Evolutionary conservation across 1,284 basidiomycete species (phyloP), one percentile per base, ranked within the genome.

Genomic region (Crucibulum parvulum): DNA sequence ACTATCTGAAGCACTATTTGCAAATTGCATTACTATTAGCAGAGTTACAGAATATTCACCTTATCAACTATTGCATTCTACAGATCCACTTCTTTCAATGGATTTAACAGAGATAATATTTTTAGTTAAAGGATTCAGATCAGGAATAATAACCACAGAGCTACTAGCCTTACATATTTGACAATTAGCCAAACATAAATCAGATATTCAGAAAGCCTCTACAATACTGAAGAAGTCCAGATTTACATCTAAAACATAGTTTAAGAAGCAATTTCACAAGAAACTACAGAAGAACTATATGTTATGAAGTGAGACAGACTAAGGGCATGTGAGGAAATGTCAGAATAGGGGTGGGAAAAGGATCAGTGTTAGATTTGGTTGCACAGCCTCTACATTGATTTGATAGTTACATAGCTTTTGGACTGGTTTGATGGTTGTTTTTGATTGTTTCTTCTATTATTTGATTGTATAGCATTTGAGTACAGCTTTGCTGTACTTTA

Each of bases 31-130:
- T 4, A 70, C 68, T 11, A 58, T 64, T 0, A 63, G 56, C 13
- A 37, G 55, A 1, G 24, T 24, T 4, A 65, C 65, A 1, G 68
- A 62, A 24, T 68, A 55, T 37, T 66, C 66, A 11, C 68, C 68
- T 7, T 70, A 58, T 57, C 65, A 56, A 37, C 53, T 70, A 4
- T 39, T 70, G 7, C 63, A 66, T 52, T 66, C 58, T 11, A 50
- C 53, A 1, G 53, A 66, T 38, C 69, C 67, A 1, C 45, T 71
- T n/a, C 55, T 69, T 15, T 60, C 60, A 2, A 65, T 71, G 43
- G 68, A 71, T 45, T 31, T 71, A 11, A 46, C 60, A 10, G 63
- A 69, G 59, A 56, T 51, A 7, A 69, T 65, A 2, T 69, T 66
- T 58, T 9, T 66, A 15, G 63, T 60, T 1, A 34, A 58, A 34